Base-by-base conservation (phyloP, 495 filamentous ascomycete genomes). In the Terfezia claveryi region DNA sequence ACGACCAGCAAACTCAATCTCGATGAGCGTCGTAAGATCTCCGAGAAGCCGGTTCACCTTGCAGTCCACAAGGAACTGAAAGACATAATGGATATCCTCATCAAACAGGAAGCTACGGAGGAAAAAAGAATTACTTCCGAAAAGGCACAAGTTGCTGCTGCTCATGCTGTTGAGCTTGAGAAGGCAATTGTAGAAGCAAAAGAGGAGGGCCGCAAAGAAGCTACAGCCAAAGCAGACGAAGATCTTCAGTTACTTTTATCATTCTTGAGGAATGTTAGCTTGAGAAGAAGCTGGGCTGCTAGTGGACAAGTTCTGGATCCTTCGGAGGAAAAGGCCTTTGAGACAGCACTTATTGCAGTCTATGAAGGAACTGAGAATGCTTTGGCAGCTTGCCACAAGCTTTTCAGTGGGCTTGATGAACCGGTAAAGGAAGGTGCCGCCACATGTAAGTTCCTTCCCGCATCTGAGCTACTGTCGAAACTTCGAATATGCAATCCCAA, bases 11-110 rank as follows among this genome's bases (percentile, higher is more conserved):
- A 62, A 14, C 88, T 99, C 74, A 99, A 96, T 66, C 59, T 69
- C 61, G 92, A 99, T 68, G 87, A 96, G 68, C 92, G 87, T 67
- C 80, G 82, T 8, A 83, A 94, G 69, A 78, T 80, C 23, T 69
- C 82, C 58, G 93, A 92, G 76, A 96, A 94, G 65, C 89, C 91
- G n/a, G 68, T 74, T 14, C 78, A 95, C 12, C 82, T 86, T 63
- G 76, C 78, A 32, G 75, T 81, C 59, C 71, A 87, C 51, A 68
- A 74, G 27, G 82, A 91, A 68, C 69, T 85, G 36, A 83, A 91
- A 65, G 86, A 93, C 59, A 85, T 95, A 68, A 73, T 95, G 49
- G 70, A 76, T 12, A 79, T 82, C 63, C 87, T 84, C 73, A 86
- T 82, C 70, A 81, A 87, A 66, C 74, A 94, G 57, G 81, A 87